Evolutionary conservation across 345 rosid genomes (phyloP), one percentile per base, ranked within the genome.

Genomic region (Populus alba): DNA sequence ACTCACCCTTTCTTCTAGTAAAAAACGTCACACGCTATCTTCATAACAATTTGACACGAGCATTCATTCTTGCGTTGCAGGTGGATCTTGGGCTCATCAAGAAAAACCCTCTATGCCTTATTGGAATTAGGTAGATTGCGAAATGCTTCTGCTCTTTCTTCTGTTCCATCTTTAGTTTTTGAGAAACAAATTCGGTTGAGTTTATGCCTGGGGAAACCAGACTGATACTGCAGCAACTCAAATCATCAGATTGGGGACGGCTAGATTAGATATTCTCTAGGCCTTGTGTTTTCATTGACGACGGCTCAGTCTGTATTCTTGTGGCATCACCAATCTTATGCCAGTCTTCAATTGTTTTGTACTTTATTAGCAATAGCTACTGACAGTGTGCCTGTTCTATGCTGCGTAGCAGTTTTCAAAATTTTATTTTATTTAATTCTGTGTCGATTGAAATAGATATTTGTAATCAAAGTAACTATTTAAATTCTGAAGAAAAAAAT

Each of bases 81-180:
- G 98, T 95, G 73, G 95, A 95, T 88, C 97, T 95, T 68, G 80
- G 76, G 74, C 96, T 90, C 82, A 89, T 93, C 79, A 91, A 95
- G 88, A 83, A 80, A 69, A 95, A 92, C 83, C 92, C 92, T 0
- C 75, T 95, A 2, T 93, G 97, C 55, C 90, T 90, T 11, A 79
- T 95, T 35, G 99, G 98, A 78, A 82, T 88, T 65, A 8, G 78
- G 66, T 87, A 85, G 75, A 45, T 20, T 63, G 59, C 20, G 18
- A 31, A 38, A 33, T 5, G 57, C 22, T 57, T 69, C 38, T 23
- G 13, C 4, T 45, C 10, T 67, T 23, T 73, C 27, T 55, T 10
- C 47, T 17, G 43, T 74, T 18, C 43, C 65, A 27, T 39, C 20
- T 53, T 37, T 18, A 18, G 22, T n/a, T 6, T 6, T 2, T 22